Percentiles rank a stretch among this genome's conserved stretches.
phyloP scores from a whole-genome alignment of 2,329 filamentous ascomycete genomes.

The Colletotrichum eleusines region DNA sequence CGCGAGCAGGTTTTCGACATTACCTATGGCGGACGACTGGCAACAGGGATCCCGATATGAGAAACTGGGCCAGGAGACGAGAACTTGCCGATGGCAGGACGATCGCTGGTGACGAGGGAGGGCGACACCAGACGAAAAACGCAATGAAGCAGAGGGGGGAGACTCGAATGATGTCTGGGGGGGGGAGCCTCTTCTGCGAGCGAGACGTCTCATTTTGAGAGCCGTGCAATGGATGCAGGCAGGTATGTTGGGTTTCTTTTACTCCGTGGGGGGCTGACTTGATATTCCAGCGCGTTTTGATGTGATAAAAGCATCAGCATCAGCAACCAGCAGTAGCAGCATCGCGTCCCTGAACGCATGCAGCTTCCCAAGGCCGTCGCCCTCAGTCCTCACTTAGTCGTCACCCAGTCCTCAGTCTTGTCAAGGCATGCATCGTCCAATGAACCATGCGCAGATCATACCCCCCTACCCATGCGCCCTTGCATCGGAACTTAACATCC shows the following conservation, averaged over 20 bases:
- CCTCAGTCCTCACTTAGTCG: too few relatives aligned
- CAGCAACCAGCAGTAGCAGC: slow-evolving; percentile 1
- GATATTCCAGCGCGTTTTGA: not conserved
- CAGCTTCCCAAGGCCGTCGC: not conserved
- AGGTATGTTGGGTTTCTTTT: slow-evolving; percentile 18
- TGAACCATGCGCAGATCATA: slow-evolving; percentile 33
- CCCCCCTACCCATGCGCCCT: slow-evolving; percentile 13
- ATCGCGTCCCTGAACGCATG: slow-evolving; percentile 5
- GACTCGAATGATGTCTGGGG: not conserved
- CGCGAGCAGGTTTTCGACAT: not conserved
- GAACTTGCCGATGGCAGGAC: not conserved
- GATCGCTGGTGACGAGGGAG: not conserved
- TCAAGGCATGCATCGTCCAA: slow-evolving; percentile 6
- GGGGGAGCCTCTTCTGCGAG: not conserved
- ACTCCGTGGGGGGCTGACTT: not conserved
- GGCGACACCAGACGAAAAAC: not conserved
- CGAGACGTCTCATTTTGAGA: slow-evolving; percentile 17
- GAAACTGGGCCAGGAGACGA: not conserved
- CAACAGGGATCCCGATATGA: not conserved
- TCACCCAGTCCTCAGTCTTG: not conserved
- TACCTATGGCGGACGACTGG: not conserved
- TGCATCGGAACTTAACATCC: slow-evolving; percentile 23
- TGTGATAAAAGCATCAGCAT: slow-evolving; percentile 15
- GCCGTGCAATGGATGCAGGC: not conserved
- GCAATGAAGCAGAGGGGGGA: not conserved